Evolutionary conservation across 2,329 filamentous ascomycete species (phyloP), one percentile per base, ranked within the genome.

Genomic region (Scleromitrula shiraiana): DNA sequence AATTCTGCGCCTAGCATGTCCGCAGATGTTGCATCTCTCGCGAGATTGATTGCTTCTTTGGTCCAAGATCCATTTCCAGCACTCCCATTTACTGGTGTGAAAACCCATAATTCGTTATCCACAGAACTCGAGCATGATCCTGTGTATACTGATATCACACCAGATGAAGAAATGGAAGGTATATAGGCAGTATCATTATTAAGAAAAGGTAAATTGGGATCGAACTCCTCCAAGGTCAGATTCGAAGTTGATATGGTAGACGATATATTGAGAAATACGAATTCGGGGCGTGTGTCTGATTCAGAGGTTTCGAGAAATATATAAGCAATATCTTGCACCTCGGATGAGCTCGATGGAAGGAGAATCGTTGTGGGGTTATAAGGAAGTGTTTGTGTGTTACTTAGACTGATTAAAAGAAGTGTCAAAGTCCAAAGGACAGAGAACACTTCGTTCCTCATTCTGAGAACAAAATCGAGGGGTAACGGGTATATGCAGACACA

Each of bases 321-420:
- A 65, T 93, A 95, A 50, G 81, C 80, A 26, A 78, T 63, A 15
- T 78, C 71, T 52, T 66, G 64, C 45, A 69, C 68, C 19, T 69
- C 65, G 52, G 75, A 71, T 45, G 70, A 64, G 49, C 66, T 61
- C 6, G 75, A 71, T 14, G 68, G 65, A 38, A 80, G 73, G 50
- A 91, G 75, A 44, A 94, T 75, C 24, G 77, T 80, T 0, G 88
- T 88, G 2, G 88, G 85, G 47, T 82, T 81, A 69, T 94, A 95
- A 22, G 88, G 88, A 44, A 88, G 74, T 41, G 64, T 65, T 58
- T 73, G 69, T 43, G 73, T 46, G 23, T 46, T 20, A 35, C 38
- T 47, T 4, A 29, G 19, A 9, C 29, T 29, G n/a, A 53, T 12
- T 9, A 51, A 23, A 41, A 53, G 37, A 30, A 50, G 24, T 23